These are phyloP conservation scores for Penicillium sp. DNA, from an alignment of 2,329 filamentous ascomycete genomes.

Conservation along the genomic window DNA sequence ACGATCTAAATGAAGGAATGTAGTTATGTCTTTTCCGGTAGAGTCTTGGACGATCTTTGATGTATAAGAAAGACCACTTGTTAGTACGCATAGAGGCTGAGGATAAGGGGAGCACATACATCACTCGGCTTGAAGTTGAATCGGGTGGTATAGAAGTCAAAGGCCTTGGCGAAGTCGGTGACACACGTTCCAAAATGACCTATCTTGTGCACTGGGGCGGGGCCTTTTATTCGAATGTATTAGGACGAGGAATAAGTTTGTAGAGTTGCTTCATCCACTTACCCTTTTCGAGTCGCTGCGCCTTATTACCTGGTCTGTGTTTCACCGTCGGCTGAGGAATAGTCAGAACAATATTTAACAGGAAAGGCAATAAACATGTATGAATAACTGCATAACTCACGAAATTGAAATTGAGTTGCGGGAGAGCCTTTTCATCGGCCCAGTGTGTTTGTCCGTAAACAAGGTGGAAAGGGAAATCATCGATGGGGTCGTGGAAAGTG, in stretches of 20 bases:
- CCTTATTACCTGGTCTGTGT: not conserved
- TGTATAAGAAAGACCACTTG: not conserved
- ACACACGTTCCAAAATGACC: not conserved
- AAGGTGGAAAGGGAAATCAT: not conserved
- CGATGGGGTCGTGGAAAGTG: not conserved
- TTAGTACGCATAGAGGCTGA: not conserved
- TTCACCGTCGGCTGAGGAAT: not conserved
- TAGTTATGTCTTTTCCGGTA: not conserved
- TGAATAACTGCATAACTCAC: not conserved
- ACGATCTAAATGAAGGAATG: conserved; percentile 3
- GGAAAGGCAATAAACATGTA: no score
- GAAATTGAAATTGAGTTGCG: not conserved
- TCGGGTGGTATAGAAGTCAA: not conserved
- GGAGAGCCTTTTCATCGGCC: not conserved
- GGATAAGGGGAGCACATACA: not conserved
- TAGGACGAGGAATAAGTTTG: not conserved
- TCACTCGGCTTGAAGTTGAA: not conserved
- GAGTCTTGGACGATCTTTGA: not conserved
- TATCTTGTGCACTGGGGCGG: not conserved
- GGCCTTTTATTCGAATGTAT: not conserved
- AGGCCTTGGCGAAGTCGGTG: not conserved
- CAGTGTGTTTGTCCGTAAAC: not conserved
- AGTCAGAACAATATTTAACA: not conserved
- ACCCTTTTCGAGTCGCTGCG: not conserved
- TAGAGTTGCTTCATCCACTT: not conserved